Evolutionary conservation across 805 yeast species (phyloP), one percentile per base, ranked within the genome.

Genomic region (Starmerella kuoi): DNA sequence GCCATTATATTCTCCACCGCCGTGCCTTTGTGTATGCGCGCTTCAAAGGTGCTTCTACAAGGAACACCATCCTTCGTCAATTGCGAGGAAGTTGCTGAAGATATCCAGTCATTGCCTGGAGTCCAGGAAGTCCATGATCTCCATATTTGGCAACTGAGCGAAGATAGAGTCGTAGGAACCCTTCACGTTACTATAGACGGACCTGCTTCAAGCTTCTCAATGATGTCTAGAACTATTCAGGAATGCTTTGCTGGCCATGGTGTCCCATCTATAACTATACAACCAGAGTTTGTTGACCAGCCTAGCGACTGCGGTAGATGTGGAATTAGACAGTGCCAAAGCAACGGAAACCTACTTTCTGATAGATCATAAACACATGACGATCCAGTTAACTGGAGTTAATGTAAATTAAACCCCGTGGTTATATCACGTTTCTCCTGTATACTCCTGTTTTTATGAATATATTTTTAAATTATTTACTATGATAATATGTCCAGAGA

Each of bases 121-220:
- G 88, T 88, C 39, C 69, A 73, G 44, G 81, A 93, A 2, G 78
- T 91, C 25, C 98, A 88, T 61, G 98, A 88, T 62, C 78, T 88
- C 69, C 98, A 88, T 61, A 78, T 88, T 45, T 88, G 98, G 98
- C 88, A 86, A 59, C 70, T 88, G 52, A 83, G 87, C 38, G 98
- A 88, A 63, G 79, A 77, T 47, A 72, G 82, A 42, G 70, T 77
- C 51, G 83, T 88, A 57, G 95, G 96, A 1, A 79, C 95, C 1
- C 69, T 91, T 46, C 98, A 88, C 60, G 80, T 86, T 31, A 83
- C 85, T 55, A 69, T 91, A 33, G 69, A 72, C 40, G 63, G 72
- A 12, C 66, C 72, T 9, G 80, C 85, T n/a, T 74, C 71, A 42
- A 68, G 73, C 21, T 91, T 85, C 59, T 62, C 79, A 42, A 61